Conservation (phyloP, 2,329 filamentous ascomycete species). For the Cercospora beticola region DNA sequence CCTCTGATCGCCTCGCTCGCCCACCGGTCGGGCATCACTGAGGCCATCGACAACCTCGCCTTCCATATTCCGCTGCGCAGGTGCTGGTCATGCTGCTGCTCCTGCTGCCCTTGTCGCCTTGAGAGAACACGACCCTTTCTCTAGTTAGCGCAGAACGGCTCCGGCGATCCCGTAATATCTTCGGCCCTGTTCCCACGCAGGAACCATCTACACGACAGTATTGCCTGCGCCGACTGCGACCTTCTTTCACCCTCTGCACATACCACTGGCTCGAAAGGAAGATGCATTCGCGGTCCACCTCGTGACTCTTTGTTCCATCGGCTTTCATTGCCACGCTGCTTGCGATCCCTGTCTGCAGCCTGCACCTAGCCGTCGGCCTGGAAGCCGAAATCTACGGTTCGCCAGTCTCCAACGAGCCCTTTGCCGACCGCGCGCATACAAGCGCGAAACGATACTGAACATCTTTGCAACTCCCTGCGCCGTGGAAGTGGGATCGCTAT, state of each 20-base stretch:
- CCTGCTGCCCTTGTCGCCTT: conserved; percentile 5
- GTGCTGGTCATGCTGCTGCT: conserved; percentile 12
- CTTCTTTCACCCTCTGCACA: neutral
- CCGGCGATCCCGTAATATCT: conserved; percentile 13
- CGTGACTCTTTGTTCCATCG: conserved; percentile 18
- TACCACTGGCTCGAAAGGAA: neutral
- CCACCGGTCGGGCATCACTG: neutral
- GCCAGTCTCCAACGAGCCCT: conserved; percentile 8
- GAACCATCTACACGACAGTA: conserved; percentile 2
- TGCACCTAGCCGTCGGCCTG: conserved; percentile 21
- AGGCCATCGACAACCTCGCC: neutral
- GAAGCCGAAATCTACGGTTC: conserved; percentile 17
- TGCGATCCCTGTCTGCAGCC: conserved; percentile 20
- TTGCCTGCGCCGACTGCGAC: neutral
- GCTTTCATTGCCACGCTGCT: conserved; percentile 19
- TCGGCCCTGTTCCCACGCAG: conserved; percentile 13
- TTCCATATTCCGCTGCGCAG: conserved; percentile 1
- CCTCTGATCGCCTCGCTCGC: neutral
- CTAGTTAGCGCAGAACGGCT: conserved; percentile 15
- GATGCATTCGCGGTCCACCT: conserved; percentile 13
- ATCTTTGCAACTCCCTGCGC: conserved; percentile 17
- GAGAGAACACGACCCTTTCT: conserved; percentile 16
- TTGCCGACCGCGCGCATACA: conserved; percentile 5
- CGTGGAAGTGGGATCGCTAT: conserved; percentile 17
- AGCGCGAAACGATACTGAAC: conserved; percentile 1